Base-by-base conservation (phyloP, 345 rosid species). In the rapeseed (Brassica napus) region DNA sequence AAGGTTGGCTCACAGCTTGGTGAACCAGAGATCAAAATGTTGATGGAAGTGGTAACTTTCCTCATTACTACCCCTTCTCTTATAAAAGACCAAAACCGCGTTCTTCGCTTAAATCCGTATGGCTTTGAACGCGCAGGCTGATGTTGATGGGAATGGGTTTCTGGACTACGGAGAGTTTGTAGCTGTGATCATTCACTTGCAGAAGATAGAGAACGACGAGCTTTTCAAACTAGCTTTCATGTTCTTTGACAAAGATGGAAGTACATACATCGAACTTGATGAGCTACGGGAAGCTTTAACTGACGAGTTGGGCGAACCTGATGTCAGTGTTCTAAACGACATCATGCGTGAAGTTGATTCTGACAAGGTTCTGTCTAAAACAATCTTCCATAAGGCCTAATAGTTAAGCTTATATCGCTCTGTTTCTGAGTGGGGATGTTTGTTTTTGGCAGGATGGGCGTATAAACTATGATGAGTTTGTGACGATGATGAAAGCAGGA, bases 401-500 rank as follows among this genome's bases (percentile, higher is more conserved):
- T 4, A 11, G 3, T 66, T 30, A 11, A 47, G 74, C 52, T 69
- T 69, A 34, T 24, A 2, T 49, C 21, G 11, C 0, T 49, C 21
- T 7, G 57, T 57, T 64, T 71, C 74, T 55, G 12, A 75, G 10
- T 31, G 10, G 9, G 18, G 18, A 15, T 42, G 61, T 49, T 58
- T 75, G 72, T 75, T 64, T 52, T 58, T 65, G 21, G 21, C 89
- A 94, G 97, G 98, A 94, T 2, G 95, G 97, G 30, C 75, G 86
- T 21, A 91, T 94, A 73, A 91, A 95, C 83, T 94, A 94, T 24
- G 97, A 94, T 24, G 98, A 94, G 82, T 94, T 94, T 83, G 97
- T 89, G 57, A 86, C 89, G 0, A 94, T 94, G 98, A 94, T 94
- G 98, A 94, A 92, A 90, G 80, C 98, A 4, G 98, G 98, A 82